Evolutionary conservation across 331 rosid genomes (phyloP).

Genomic region (Rosa hybrid): DNA sequence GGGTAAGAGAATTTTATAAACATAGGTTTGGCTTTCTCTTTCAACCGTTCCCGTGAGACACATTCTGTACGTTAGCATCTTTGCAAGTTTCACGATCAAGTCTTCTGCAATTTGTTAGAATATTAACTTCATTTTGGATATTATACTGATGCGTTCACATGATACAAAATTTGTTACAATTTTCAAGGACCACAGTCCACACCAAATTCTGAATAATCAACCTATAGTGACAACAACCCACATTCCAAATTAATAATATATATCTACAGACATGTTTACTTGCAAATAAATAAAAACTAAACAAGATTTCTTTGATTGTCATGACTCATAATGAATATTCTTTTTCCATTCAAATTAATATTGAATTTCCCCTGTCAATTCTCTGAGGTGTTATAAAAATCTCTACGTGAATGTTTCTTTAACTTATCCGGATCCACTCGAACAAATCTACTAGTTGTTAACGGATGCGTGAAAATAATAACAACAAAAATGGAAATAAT

Average conservation of each 20-base stretch:
- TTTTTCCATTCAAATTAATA: not conserved
- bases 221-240: constrained; percentile 26
- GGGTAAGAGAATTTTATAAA: not conserved
- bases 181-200: constrained; percentile 21
- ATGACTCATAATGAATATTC: constrained; percentile 1
- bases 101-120: not conserved
- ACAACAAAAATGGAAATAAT: not conserved
- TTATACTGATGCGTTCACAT: constrained; percentile 11
- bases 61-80: constrained; percentile 23
- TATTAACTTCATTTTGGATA: not conserved
- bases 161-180: not conserved
- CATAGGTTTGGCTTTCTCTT: constrained; percentile 13
- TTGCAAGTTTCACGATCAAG: constrained; percentile 29
- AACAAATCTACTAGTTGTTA: not conserved
- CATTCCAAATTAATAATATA: constrained; percentile 29
- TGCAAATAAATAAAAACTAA: constrained; percentile 13
- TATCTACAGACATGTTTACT: constrained; percentile 2
- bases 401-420: not conserved
- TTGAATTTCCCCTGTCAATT: constrained; percentile 19
- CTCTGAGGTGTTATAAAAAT: not conserved
- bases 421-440: not conserved
- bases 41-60: constrained; percentile 29
- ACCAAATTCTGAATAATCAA: constrained; percentile 13
- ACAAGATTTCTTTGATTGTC: constrained; percentile 6
- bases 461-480: not conserved